These are phyloP conservation scores for Lactarius evosmus DNA, from an alignment of 768 basidiomycete genomes.

Conservation along the genomic window DNA sequence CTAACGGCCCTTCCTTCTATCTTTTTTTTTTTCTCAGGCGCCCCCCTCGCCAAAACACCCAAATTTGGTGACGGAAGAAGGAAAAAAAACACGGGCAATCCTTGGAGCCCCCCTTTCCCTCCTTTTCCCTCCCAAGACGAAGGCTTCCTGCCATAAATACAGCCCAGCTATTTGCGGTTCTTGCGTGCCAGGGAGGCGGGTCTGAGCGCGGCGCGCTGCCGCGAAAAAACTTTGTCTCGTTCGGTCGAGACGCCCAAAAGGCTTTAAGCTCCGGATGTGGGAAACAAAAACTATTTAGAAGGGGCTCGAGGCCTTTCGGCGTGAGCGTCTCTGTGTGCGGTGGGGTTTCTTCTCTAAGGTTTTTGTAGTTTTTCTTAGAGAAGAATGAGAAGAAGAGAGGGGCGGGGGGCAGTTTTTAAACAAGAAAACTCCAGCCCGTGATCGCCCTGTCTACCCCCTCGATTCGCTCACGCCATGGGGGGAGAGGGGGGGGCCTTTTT, in stretches of 20 bases:
- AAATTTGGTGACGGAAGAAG: constrained; percentile 24
- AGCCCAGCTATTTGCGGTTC: not conserved
- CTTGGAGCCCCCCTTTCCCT: too few species aligned
- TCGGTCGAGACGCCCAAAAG: constrained; percentile 6
- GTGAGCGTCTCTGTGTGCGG: too few species aligned
- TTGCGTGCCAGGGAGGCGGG: not conserved
- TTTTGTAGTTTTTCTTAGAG: too few species aligned
- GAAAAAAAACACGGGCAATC: not conserved
- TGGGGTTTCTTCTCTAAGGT: too few species aligned
- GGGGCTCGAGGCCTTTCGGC: not conserved
- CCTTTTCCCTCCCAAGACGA: not conserved
- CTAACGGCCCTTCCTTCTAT: too few species aligned
- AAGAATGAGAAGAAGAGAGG: not conserved
- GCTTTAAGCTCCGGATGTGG: constrained; percentile 16
- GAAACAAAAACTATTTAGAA: not conserved
- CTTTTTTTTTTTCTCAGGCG: constrained; percentile 5
- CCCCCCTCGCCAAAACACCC: not conserved
- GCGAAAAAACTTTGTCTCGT: not conserved
- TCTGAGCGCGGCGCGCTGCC: constrained; percentile 1
- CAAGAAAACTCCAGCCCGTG: not conserved
- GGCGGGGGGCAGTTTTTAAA: not conserved
- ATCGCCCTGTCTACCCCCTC: not conserved
- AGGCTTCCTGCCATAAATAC: constrained; percentile 17
- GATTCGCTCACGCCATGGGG: not conserved
- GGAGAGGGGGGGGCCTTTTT: too few species aligned